Evolutionary conservation across 805 yeast genomes (phyloP), one percentile per base, ranked within the genome.

Genomic region (Saturnispora mendoncae): DNA sequence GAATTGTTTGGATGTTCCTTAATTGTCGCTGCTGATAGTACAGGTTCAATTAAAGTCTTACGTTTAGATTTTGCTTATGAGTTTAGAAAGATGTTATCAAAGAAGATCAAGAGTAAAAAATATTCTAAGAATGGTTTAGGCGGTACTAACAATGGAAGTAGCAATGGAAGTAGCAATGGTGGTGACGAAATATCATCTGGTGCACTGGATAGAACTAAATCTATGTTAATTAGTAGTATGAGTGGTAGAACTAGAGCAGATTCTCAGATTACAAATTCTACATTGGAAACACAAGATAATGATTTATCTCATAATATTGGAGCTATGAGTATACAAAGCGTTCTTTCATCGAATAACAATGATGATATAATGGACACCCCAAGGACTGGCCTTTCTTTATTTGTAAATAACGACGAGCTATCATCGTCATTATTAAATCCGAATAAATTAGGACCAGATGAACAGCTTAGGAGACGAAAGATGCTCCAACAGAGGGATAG

Each of bases 21-120:
- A 33, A 73, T 86, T 13, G 78, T 87, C 2, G 79, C 92, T 1
- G 76, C 90, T 0, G 97, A 87, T 58, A 74, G 73, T 42, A 60
- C 66, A 18, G 96, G 96, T 0, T 50, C 69, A 2, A 82, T 87
- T 24, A 61, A 92, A 34, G 82, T 87, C 0, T 84, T 83, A 56
- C 68, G 97, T 53, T 80, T 84, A 43, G 97, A 87, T 57, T 68
- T 80, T 41, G 81, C 92, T 0, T 66, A 73, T 39, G 51, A 54
- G 9, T 59, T 66, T 12, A 53, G 80, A 42, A 32, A 32, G 25
- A 18, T 32, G 25, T 19, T 32, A n/a, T 10, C 9, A 66, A 66
- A 38, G 33, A 14, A 32, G 13, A 35, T 12, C 35, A 34, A 19
- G 37, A 42, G n/a, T 14, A 18, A 6, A 20, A 32, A 6, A 13